Percentiles rank a stretch among this genome's conserved stretches.
Evolutionary conservation across 768 basidiomycete genomes (phyloP).

Genomic region (Rhizopogon vinicolor): DNA sequence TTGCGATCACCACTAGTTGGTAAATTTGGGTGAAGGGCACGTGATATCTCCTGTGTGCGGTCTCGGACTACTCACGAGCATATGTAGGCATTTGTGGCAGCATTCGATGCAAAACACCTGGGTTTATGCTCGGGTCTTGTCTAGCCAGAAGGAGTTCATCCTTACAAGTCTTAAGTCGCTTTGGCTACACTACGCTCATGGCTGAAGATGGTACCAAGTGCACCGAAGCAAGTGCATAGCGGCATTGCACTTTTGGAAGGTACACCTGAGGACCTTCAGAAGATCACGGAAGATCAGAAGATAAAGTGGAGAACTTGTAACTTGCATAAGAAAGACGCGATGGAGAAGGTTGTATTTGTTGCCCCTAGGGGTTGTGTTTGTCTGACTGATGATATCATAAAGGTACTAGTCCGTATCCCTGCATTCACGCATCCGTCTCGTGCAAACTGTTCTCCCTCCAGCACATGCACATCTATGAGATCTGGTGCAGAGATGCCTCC

Average conservation of each 20-base stretch:
- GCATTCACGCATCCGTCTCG: too few species aligned
- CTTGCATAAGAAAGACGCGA: too few species aligned
- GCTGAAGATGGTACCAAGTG: constrained; percentile 99
- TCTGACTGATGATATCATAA: too few species aligned
- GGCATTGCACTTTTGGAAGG: constrained; percentile 93
- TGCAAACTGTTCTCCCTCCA: too few species aligned
- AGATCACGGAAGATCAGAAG: constrained; percentile 90
- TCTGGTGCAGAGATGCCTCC: too few species aligned
- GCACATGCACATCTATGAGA: too few species aligned
- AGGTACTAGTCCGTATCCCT: too few species aligned
- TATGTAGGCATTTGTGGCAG: constrained; percentile 75
- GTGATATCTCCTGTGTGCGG: constrained; percentile 11
- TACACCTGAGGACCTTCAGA: constrained; percentile 84
- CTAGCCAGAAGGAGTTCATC: constrained; percentile 93
- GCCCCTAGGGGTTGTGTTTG: too few species aligned
- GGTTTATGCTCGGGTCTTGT: constrained; percentile 98
- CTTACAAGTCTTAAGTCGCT: constrained; percentile 84
- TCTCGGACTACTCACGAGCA: neutral
- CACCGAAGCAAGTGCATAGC: constrained; percentile 96
- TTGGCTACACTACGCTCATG: constrained; percentile 93
- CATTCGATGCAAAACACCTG: constrained; percentile 90
- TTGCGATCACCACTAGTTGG: constrained; percentile 96
- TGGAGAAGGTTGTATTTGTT: too few species aligned
- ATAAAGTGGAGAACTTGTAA: constrained; percentile 79
- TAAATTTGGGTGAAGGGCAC: constrained; percentile 97